phyloP scores from a whole-genome alignment of 2,329 filamentous ascomycete genomes.

The Rachicladosporium sp. region DNA sequence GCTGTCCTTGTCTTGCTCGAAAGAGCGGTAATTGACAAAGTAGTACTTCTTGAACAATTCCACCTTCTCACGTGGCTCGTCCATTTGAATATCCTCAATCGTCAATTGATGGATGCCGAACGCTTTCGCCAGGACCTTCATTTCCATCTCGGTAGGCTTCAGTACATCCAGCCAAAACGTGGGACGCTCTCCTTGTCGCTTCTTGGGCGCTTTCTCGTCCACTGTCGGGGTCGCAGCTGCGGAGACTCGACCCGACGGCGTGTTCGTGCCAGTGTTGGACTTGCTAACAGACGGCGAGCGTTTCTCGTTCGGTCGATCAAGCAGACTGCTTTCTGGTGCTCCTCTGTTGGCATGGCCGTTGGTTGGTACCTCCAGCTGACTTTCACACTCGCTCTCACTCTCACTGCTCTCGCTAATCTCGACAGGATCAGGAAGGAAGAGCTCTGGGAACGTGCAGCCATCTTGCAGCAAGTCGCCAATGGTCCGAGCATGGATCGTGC shows the following conservation, averaged over 20 bases:
- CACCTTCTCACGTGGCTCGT: slow-evolving; percentile 95
- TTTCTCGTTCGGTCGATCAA: slow-evolving; percentile 17
- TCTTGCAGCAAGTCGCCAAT: slow-evolving; percentile 87
- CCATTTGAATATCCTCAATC: slow-evolving; percentile 91
- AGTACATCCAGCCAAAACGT: slow-evolving; percentile 96
- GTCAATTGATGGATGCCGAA: slow-evolving; percentile 95
- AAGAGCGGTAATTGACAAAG: slow-evolving; percentile 95
- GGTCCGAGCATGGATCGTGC: slow-evolving; percentile 89
- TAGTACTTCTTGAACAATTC: slow-evolving; percentile 97
- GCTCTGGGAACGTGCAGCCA: slow-evolving; percentile 68
- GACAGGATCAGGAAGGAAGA: slow-evolving; percentile 81
- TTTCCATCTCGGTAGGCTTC: slow-evolving; percentile 82
- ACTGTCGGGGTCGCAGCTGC: slow-evolving; percentile 15
- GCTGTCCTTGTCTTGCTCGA: slow-evolving; percentile 84
- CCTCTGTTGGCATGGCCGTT: slow-evolving; percentile 6
- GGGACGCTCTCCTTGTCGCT: slow-evolving; percentile 60
- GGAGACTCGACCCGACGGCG: slow-evolving; percentile 40
- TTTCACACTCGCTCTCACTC: slow-evolving; percentile 45
- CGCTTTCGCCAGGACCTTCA: slow-evolving; percentile 83
- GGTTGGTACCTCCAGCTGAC: slow-evolving; percentile 6
- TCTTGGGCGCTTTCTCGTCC: slow-evolving; percentile 16
- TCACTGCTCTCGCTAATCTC: slow-evolving; percentile 55
- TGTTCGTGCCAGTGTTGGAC: slow-evolving; percentile 33
- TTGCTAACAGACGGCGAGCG: slow-evolving; percentile 14
- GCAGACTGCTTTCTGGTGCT: background rate